Evolutionary conservation across 441 rosid species (phyloP), one percentile per base, ranked within the genome.

Genomic region (Gossypium laxum): DNA sequence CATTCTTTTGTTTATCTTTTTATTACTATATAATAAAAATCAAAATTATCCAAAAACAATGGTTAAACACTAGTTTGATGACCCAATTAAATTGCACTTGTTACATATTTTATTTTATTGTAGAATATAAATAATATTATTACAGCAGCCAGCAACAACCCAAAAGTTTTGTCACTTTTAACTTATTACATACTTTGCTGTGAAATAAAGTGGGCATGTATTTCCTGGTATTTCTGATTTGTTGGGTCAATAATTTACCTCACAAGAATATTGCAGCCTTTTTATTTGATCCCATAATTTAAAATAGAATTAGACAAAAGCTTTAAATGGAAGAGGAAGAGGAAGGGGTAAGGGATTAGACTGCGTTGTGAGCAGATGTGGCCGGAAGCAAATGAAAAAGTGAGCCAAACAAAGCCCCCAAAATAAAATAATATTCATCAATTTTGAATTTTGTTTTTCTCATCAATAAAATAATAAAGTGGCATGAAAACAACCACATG

Each of bases 401-500:
- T 26, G 38, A 66, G 14, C 60, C 73, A 51, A 66, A 3, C 30
- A 45, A 12, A 70, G 17, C 21, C 12, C 5, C 1, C 21, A 15
- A 4, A 30, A 57, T 21, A 69, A 41, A n/a, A 54, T 5, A n/a
- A 26, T 7, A 47, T 30, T 30, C 34, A 30, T 4, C 34, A 30
- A 5, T 5, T 5, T 30, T 30, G 7, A 30, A 30, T 30, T 26
- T 28, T 30, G 34, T 5, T 30, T 30, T 30, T 30, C 38, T 30
- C 1, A 30, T 30, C 1, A 30, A 30, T 30, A 45, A 51, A 17
- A 56, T 21, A 32, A 58, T 77, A 80, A 76, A 70, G 77, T 60
- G 80, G 14, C 22, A 59, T 75, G 78, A 72, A 81, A 75, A 74
- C 77, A 75, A 68, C 76, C 80, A 75, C 79, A 75, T 79, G 82